Base-by-base conservation (phyloP, 2,329 filamentous ascomycete species). In the Sclerotinia nivalis region DNA sequence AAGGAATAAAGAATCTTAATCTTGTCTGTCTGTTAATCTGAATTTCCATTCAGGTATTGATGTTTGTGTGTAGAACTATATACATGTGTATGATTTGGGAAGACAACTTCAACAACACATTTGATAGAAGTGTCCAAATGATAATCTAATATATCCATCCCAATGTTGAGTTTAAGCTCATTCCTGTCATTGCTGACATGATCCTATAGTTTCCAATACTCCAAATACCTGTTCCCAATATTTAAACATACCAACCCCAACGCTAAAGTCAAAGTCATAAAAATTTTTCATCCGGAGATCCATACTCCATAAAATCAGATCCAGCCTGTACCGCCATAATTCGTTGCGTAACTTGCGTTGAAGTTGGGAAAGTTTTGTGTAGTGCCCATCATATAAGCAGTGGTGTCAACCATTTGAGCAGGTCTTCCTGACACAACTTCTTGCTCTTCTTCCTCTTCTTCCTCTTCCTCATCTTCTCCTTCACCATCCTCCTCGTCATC, bases 401-500 rank as follows among this genome's bases (percentile, higher is more conserved):
- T 43, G 15, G 56, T 43, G 13, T 68, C 56, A 31, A 37, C n/a
- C 47, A 43, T 22, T n/a, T 40, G 25, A 47, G n/a, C 40, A n/a
- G 67, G 43, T 22, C 12, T 65, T 47, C 45, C 50, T 9, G 58
- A 25, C 15, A 40, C n/a, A 43, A 15, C 28, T 22, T 54, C 54
- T 40, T 18, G 25, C 22, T 59, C 65, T 18, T 18, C 13, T 15
- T 64, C 60, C 18, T 52, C 60, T 15, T 59, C 56, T 3, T 70
- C 71, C 31, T 75, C 73, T 13, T 76, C 75, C 2, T 77, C 75
- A 22, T 76, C 75, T 12, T 75, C 75, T 25, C 66, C 77, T 65
- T 77, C 77, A 0, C 71, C 75, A 43, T 76, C 77, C 2, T 84
- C 83, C 0, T 84, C 82, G 0, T 85, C 83, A 0, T 83, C 83